A percentile compares a stretch with the other conserved stretches of the same genome.
These are phyloP conservation scores for Cryomyces antarcticus DNA, from an alignment of 495 filamentous ascomycete genomes.

Conservation along the genomic window DNA sequence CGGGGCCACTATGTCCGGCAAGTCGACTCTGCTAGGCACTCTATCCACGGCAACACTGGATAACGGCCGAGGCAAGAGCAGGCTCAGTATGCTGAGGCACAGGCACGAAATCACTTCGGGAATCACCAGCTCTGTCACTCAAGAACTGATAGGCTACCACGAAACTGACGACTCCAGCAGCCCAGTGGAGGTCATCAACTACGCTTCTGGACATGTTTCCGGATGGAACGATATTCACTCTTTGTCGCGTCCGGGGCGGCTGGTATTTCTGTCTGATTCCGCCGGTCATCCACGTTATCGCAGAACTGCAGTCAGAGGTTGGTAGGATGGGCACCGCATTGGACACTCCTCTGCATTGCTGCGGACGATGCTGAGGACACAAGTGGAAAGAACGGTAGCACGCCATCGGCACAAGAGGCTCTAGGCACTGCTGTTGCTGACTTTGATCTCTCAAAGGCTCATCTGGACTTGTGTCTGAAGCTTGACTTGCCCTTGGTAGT, in stretches of 20 bases:
- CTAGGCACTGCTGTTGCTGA: slow-evolving; percentile 31
- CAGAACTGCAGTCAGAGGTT: slow-evolving; percentile 73
- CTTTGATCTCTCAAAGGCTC: slow-evolving; percentile 52
- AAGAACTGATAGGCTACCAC: slow-evolving; percentile 77
- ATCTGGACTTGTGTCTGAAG: slow-evolving; percentile 73
- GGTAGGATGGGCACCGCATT: slow-evolving; percentile 92
- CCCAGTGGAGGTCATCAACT: slow-evolving; percentile 53
- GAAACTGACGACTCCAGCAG: slow-evolving; percentile 9
- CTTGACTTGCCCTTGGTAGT: slow-evolving; percentile 55
- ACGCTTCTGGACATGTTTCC: slow-evolving; percentile 64
- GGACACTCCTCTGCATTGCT: slow-evolving; percentile 72
- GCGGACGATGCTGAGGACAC: slow-evolving; percentile 47
- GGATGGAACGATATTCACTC: slow-evolving; percentile 88
- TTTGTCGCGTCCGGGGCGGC: slow-evolving; percentile 46
- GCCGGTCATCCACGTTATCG: slow-evolving; percentile 76
- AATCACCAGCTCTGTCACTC: slow-evolving; percentile 78
- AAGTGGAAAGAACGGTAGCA: slow-evolving; percentile 20
- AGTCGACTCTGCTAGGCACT: slow-evolving; percentile 77
- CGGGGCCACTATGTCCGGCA: slow-evolving; percentile 81
- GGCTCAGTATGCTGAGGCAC: slow-evolving; percentile 75
- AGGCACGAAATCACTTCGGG: slow-evolving; percentile 86
- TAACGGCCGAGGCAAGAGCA: slow-evolving; percentile 76
- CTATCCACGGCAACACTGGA: slow-evolving; percentile 73
- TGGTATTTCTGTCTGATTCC: slow-evolving; percentile 77
- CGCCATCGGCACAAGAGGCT: slow-evolving; percentile 23